Conservation (phyloP, 495 filamentous ascomycete genomes). For the Penicillium antarcticum region DNA sequence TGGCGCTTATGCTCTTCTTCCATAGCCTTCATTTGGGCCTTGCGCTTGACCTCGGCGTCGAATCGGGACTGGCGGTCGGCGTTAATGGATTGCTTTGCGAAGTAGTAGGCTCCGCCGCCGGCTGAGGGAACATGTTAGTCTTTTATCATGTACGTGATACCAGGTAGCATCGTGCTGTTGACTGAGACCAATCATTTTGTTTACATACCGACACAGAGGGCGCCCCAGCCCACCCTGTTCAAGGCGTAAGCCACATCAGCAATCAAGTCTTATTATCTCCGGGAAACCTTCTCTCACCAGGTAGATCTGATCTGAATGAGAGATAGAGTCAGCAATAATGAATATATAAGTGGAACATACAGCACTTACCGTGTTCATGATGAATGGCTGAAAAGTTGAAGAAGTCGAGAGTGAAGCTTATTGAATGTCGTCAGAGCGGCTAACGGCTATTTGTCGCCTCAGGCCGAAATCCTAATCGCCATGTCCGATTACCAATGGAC, state of each 20-base stretch:
- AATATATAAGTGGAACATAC: not conserved
- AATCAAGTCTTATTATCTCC: not conserved
- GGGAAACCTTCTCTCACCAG: constrained; percentile 36
- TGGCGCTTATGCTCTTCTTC: constrained; percentile 50
- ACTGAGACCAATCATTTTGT: not conserved
- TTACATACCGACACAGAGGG: constrained; percentile 69
- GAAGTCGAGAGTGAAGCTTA: constrained; percentile 10
- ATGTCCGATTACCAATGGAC: too few species aligned
- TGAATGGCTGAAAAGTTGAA: constrained; percentile 6
- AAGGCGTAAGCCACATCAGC: constrained; percentile 21
- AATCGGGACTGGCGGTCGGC: constrained; percentile 73
- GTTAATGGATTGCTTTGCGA: constrained; percentile 92
- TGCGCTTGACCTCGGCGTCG: constrained; percentile 62
- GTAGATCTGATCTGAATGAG: constrained; percentile 49
- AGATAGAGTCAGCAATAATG: constrained; percentile 1
- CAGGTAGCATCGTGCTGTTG: not conserved
- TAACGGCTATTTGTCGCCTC: constrained; percentile 15
- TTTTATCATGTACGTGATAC: too few species aligned
- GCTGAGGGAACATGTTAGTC: constrained; percentile 40
- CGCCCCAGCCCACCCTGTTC: constrained; percentile 78
- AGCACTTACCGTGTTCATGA: constrained; percentile 47
- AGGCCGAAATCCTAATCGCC: constrained; percentile 9
- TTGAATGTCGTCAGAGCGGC: constrained; percentile 21
- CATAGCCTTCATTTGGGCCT: constrained; percentile 57
- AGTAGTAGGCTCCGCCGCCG: constrained; percentile 92